Evolutionary conservation across 441 rosid genomes (phyloP), one percentile per base, ranked within the genome.

Genomic region (Pelargonium citronellum): DNA sequence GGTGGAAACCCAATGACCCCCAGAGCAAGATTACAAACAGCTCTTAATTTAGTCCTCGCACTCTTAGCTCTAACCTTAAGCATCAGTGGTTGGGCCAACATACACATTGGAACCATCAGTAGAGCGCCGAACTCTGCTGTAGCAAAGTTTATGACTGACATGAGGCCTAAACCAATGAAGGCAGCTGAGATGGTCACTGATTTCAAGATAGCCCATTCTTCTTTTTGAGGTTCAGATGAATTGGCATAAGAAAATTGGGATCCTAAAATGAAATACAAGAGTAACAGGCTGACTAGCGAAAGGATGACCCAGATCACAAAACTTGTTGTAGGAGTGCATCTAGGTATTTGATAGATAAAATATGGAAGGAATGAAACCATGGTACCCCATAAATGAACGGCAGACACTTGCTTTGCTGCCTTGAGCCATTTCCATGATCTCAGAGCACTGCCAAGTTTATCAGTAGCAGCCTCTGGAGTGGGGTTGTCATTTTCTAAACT

Each of bases 111-210:
- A 43, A 91, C 96, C 46, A 91, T 63, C 30, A 90, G 66, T 68
- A 91, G 72, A 37, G 97, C 97, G 49, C 99, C 97, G 19, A 94
- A 78, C 80, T 91, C 91, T 37, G 97, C 99, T 4, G 89, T 81
- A n/a, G 97, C 97, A 68, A 94, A 94, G 79, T 94, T 94, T 67
- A 94, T 87, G 69, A 94, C 80, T 2, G 96, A 94, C 97, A 94
- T 91, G 70, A 94, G 86, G 77, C 87, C 70, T 70, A 91, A 79
- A 55, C 99, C 96, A 24, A 90, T 89, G 86, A 89, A 89, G 24
- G 82, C 83, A 39, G 86, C 84, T 66, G 94, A 79, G 74, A 90
- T 81, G 5, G 96, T 91, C 66, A 81, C 96, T 39, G 99, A 89
- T 80, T 94, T 94, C 78, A 94, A 73, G 73, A 85, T 47, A 10